Conservation (phyloP, 2,329 filamentous ascomycete species). For the Ceratocystis lukuohia region DNA sequence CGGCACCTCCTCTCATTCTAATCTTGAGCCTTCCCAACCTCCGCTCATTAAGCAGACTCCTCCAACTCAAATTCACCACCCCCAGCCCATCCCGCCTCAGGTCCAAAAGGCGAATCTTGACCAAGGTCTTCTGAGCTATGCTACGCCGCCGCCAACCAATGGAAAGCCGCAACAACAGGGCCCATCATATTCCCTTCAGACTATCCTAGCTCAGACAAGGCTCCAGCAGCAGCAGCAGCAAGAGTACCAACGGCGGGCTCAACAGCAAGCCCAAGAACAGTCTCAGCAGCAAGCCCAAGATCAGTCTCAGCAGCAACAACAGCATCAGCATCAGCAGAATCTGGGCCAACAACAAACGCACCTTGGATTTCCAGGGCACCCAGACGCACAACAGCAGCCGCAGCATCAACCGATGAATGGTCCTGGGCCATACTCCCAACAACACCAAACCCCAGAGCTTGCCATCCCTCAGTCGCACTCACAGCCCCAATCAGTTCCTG, state of each 20-base stretch:
- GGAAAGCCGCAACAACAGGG: constrained; percentile 14
- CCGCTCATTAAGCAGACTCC: constrained; percentile 26
- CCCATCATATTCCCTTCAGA: constrained; percentile 12
- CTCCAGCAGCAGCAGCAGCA: constrained; percentile 17
- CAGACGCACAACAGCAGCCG: constrained; percentile 1
- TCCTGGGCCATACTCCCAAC: constrained; percentile 11
- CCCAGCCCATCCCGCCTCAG: constrained; percentile 42
- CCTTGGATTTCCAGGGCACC: background rate
- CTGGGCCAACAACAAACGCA: constrained; percentile 1
- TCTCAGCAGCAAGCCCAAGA: constrained; percentile 22
- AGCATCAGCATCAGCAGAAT: constrained; percentile 17
- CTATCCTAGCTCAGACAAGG: constrained; percentile 16
- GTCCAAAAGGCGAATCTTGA: constrained; percentile 36
- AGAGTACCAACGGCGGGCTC: constrained; percentile 19
- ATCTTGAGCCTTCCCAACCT: constrained; percentile 38
- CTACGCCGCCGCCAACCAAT: constrained; percentile 20
- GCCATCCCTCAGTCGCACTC: constrained; percentile 10
- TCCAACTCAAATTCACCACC: constrained; percentile 27
- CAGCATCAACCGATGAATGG: constrained; percentile 2
- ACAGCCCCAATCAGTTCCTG: constrained; percentile 14
- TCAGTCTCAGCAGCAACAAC: constrained; percentile 23
- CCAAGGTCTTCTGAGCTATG: constrained; percentile 20
- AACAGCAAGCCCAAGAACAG: constrained; percentile 11
- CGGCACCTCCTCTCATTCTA: constrained; percentile 39
- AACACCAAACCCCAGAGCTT: constrained; percentile 1